Evolutionary conservation across 495 filamentous ascomycete genomes (phyloP).

Genomic region (Astrothelium subdiscretum): DNA sequence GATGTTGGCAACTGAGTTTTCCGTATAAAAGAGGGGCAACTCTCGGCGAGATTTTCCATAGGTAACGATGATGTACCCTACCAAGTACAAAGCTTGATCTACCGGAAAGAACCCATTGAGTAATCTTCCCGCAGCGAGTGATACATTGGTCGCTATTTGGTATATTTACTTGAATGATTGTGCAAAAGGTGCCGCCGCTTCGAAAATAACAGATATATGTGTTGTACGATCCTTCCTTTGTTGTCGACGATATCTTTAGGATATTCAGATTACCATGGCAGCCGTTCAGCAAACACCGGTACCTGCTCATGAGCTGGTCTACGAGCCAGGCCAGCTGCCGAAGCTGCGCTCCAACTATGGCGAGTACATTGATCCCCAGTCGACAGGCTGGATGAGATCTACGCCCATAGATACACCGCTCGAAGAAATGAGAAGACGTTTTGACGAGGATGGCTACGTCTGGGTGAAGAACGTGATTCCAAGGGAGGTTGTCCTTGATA

Average conservation of each 20-base stretch:
- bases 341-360: constrained; percentile 22
- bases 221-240: too few species aligned
- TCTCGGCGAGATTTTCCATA: too few species aligned
- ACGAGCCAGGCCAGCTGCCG: constrained; percentile 16
- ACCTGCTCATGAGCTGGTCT: constrained; percentile 16
- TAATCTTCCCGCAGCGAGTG: too few species aligned
- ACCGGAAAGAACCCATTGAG: too few species aligned
- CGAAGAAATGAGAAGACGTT: constrained; percentile 11
- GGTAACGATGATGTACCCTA: too few species aligned
- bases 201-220: neutral
- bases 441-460: constrained; percentile 16
- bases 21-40: too few species aligned
- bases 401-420: constrained; percentile 8
- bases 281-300: constrained; percentile 9
- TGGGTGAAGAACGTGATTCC: constrained; percentile 20
- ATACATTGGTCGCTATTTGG: too few species aligned
- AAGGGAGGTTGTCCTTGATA: constrained; percentile 15
- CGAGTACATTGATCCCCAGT: constrained; percentile 9
- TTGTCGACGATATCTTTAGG: neutral
- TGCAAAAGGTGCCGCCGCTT: neutral
- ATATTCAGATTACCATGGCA: neutral
- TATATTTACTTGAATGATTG: too few species aligned
- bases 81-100: too few species aligned
- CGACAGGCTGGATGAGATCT: constrained; percentile 15
- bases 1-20: too few species aligned